phyloP scores from a whole-genome alignment of 192 early-diverging fungal genomes.

The Lunasporangiospora selenospora region DNA sequence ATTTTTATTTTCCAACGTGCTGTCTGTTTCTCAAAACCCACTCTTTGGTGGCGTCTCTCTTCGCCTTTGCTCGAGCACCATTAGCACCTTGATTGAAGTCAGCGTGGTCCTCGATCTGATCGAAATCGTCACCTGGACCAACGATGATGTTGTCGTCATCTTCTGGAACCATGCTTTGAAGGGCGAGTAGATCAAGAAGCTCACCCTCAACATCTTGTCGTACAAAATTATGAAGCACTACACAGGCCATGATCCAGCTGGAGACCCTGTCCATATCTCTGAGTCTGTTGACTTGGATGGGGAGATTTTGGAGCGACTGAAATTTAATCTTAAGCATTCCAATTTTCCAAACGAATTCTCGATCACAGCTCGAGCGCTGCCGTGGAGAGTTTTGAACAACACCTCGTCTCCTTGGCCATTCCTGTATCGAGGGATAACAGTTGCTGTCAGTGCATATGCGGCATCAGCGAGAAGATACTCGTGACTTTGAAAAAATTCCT shows the following conservation, averaged over 20 bases:
- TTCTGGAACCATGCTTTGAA: too few relatives aligned
- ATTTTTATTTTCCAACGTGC: too few relatives aligned
- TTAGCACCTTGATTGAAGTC: too few relatives aligned
- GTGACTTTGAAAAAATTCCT: neutral
- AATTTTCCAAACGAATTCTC: constrained; percentile 1
- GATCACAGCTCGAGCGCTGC: neutral
- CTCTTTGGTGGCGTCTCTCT: too few relatives aligned
- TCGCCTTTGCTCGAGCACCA: too few relatives aligned
- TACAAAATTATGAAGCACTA: neutral
- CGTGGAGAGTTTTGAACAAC: constrained; percentile 2
- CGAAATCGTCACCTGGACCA: too few relatives aligned
- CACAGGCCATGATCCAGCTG: constrained; percentile 1
- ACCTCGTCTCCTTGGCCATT: neutral
- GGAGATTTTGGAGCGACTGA: constrained; percentile 2
- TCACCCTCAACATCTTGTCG: neutral
- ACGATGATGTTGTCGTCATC: too few relatives aligned
- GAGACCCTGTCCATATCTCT: neutral
- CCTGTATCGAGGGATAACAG: constrained; percentile 1
- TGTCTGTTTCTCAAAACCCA: too few relatives aligned
- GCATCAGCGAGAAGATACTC: constrained; percentile 4
- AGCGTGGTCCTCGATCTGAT: too few relatives aligned
- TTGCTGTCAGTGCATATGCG: neutral
- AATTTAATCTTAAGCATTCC: too few relatives aligned
- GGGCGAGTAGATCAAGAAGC: neutral
- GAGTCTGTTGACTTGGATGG: neutral